Evolutionary conservation across 1,139 yeast species (phyloP).

Genomic region (Candida smagusa): DNA sequence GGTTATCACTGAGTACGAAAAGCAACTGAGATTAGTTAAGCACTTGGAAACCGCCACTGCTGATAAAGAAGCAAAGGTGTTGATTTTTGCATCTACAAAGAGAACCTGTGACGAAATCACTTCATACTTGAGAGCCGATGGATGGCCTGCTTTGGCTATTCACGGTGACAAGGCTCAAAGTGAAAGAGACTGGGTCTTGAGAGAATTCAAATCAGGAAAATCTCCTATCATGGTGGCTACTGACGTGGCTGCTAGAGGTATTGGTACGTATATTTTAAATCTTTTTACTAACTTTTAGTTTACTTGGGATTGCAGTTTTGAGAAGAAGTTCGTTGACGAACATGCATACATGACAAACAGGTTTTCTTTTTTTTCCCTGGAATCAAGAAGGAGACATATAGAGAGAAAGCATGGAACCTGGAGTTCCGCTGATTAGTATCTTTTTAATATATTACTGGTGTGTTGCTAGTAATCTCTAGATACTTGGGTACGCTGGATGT

Average conservation of each 20-base stretch:
- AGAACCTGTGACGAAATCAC: constrained; percentile 97
- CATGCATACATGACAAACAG: not conserved
- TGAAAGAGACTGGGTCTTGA: constrained; percentile 98
- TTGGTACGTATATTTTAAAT: constrained; percentile 71
- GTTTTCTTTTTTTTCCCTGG: constrained; percentile 1
- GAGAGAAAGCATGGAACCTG: not conserved
- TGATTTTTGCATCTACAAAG: constrained; percentile 92
- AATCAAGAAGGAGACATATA: not conserved
- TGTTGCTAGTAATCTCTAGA: too few relatives aligned
- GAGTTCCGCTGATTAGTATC: too few relatives aligned
- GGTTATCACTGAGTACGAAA: constrained; percentile 86
- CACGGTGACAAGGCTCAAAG: constrained; percentile 98
- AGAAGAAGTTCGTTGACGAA: constrained; percentile 4
- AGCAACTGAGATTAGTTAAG: constrained; percentile 83
- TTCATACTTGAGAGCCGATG: constrained; percentile 86
- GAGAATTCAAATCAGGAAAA: constrained; percentile 86
- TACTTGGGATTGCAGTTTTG: constrained; percentile 5
- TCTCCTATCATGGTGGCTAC: constrained; percentile 98
- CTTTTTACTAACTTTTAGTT: constrained; percentile 9
- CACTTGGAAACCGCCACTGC: constrained; percentile 83
- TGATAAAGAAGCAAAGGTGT: constrained; percentile 71
- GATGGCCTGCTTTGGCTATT: constrained; percentile 98
- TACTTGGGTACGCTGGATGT: too few relatives aligned
- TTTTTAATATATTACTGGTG: too few relatives aligned
- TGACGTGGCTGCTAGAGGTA: constrained; percentile 99